These are phyloP conservation scores for Pseudocohnilembus persalinus DNA, from an alignment of 169 alveolate genomes.

Conservation along the genomic window DNA sequence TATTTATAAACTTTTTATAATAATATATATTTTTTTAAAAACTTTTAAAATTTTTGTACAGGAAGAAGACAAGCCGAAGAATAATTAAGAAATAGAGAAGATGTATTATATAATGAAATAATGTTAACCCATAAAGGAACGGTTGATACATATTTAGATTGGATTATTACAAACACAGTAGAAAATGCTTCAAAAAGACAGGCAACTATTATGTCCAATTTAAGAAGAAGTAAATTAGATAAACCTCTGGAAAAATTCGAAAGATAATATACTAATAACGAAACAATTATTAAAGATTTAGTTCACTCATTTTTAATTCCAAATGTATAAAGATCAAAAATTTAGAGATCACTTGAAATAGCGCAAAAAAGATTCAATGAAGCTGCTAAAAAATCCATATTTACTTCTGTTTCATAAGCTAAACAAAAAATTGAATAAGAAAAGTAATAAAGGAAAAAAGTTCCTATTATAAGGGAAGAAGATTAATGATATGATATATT, in stretches of 20 bases:
- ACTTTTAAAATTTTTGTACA: too few species aligned
- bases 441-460: neutral
- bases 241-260: conserved; percentile 84
- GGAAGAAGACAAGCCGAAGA: conserved; percentile 92
- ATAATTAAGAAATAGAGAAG: conserved; percentile 90
- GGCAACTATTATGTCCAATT: conserved; percentile 86
- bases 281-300: conserved; percentile 81
- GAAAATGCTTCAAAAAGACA: conserved; percentile 69
- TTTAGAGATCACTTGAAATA: conserved; percentile 66
- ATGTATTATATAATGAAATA: conserved; percentile 83
- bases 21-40: too few species aligned
- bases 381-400: conserved; percentile 79
- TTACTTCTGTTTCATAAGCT: conserved; percentile 60
- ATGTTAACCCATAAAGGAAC: conserved; percentile 91
- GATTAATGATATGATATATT: neutral
- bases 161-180: conserved; percentile 73
- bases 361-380: conserved; percentile 84
- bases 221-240: conserved; percentile 80
- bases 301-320: conserved; percentile 89
- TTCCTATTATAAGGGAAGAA: neutral
- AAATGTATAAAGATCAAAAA: conserved; percentile 82
- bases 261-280: conserved; percentile 80
- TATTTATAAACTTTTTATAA: too few species aligned
- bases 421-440: neutral
- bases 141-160: conserved; percentile 90